phyloP scores from a whole-genome alignment of 192 early-diverging fungal genomes.

The Ambispora gerdemannii region DNA sequence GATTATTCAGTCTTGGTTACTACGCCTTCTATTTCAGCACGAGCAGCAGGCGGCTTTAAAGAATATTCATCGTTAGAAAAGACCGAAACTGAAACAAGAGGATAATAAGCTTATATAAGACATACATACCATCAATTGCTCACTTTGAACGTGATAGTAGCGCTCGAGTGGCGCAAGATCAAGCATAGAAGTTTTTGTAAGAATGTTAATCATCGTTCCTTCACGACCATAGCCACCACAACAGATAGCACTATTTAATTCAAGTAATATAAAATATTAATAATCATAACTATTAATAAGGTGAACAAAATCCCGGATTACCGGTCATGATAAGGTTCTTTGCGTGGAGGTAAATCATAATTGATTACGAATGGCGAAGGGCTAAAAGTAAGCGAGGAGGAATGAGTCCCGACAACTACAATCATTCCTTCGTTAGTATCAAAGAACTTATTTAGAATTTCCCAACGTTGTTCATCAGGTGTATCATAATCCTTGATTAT shows the following conservation, averaged over 20 bases:
- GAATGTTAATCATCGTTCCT: conserved; percentile 8
- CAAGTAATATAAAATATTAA: not conserved
- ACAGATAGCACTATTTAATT: conserved; percentile 9
- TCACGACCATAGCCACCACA: conserved; percentile 12
- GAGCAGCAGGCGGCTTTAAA: no score
- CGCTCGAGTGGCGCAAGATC: conserved; percentile 20
- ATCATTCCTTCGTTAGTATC: not conserved
- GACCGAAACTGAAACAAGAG: no score
- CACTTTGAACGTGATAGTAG: conserved; percentile 19
- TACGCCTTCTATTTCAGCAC: no score
- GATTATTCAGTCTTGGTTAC: no score
- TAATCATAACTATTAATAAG: no score
- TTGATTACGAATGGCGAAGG: not conserved
- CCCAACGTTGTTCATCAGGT: not conserved
- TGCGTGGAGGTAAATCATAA: conserved; percentile 23
- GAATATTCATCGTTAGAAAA: no score
- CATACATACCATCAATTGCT: conserved; percentile 13
- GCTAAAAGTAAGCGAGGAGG: not conserved
- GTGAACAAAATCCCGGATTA: no score
- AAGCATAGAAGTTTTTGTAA: not conserved
- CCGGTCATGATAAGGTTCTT: conserved; percentile 27
- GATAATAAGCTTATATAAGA: no score
- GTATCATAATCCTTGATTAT: not conserved
- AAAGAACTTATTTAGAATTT: not conserved
- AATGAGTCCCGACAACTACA: not conserved